Conservation (phyloP, 2,329 filamentous ascomycete species). For the Scopulariopsis brevicaulis region DNA sequence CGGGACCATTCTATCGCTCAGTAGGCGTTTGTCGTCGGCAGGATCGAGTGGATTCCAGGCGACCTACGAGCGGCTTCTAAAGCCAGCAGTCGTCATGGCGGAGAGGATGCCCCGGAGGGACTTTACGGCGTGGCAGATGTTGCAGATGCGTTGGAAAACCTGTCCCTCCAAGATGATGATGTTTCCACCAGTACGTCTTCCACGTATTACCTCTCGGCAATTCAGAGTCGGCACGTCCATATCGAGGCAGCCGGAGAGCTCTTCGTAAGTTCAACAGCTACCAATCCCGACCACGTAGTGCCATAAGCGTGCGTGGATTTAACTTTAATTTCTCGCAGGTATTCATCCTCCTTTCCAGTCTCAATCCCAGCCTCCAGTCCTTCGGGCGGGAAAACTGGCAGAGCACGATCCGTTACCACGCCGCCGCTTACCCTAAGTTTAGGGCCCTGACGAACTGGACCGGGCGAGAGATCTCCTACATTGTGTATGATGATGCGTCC, state of each 20-base stretch:
- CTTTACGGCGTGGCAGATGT: background rate
- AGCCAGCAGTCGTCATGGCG: background rate
- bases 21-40: background rate
- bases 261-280: background rate
- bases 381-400: conserved; percentile 32
- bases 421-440: conserved; percentile 26
- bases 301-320: background rate
- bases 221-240: background rate
- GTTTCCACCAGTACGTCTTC: background rate
- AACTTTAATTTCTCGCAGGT: conserved; percentile 17
- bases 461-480: conserved; percentile 31
- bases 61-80: background rate
- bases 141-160: background rate
- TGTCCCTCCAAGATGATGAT: background rate
- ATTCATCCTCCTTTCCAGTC: conserved; percentile 24
- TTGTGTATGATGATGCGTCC: conserved; percentile 27
- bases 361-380: conserved; percentile 14
- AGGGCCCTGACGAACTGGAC: conserved; percentile 24
- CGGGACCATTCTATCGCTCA: background rate
- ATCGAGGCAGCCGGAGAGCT: background rate
- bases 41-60: background rate
- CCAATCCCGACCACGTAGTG: background rate
- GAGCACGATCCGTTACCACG: conserved; percentile 31
- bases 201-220: background rate
- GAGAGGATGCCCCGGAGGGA: background rate